Base-by-base conservation (phyloP, 2,329 filamentous ascomycete species). In the Cladosporium sp. region DNA sequence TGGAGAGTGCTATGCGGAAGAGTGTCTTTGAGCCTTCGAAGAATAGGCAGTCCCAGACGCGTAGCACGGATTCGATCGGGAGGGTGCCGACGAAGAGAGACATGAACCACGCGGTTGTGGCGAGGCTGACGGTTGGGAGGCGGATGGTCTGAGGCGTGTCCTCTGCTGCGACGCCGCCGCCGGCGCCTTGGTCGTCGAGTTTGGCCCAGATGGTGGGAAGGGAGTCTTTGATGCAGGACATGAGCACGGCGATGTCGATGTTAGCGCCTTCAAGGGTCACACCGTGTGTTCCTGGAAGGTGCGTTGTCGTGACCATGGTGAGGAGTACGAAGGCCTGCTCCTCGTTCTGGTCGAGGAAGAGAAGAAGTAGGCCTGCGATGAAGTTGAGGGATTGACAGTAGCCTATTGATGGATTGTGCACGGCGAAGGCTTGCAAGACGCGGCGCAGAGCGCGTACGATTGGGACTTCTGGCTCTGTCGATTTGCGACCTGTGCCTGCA, bases 361-460 rank as follows among this genome's bases (percentile, higher is more conserved):
- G 84, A 1, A 98, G 86, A 1, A 98, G 83, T 62, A 98, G 85
- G 4, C 93, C 94, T 5, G 94, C 93, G 60, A 98, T 86, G 78
- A 98, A 98, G 78, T 98, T 98, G 33, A 98, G 86, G 23, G 91
- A 96, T 77, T 98, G 94, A 74, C 94, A 98, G 78, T 98, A 98
- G 16, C 94, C 94, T 71, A 97, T 96, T 64, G 87, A 87, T 0
- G 94, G 93, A 72, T 96, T 96, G 80, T 97, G 92, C 50, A 97
- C 85, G 2, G 94, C 89, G 77, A 97, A 98, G 12, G 93, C 93
- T 73, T 92, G 91, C 29, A 98, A 82, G 0, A 98, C 92, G 49
- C 92, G 88, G 33, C 94, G 90, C 8, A 98, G 85, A 5, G 92
- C 89, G 44, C 88, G 85, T 62, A 98, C 89, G 72, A 97, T 92